Base-by-base conservation (phyloP, 192 early-diverging fungal species). In the Chytriomyces confervae region DNA sequence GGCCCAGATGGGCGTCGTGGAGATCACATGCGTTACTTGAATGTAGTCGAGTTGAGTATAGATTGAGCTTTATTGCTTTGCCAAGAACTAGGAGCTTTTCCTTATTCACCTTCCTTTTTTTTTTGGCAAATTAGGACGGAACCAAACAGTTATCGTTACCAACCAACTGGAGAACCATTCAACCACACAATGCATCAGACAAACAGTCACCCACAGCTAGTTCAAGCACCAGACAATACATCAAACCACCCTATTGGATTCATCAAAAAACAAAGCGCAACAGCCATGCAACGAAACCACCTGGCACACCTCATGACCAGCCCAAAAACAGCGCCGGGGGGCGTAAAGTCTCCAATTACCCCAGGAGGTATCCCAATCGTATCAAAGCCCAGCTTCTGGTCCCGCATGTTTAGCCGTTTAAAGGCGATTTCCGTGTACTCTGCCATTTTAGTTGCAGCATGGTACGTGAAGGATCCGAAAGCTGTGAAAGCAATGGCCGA, bases 221-320 rank as follows among this genome's bases (percentile, higher is more conserved):
- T 36, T 36, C 36, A 36, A 36, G 36, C 36, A 36, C 36, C 36
- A 36, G 36, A 36, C 36, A 36, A 36, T 36, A 36, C 36, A 36
- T 36, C 2, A 36, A 36, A 64, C 62, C 13, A 64, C 24, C 24
- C 62, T 7, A 46, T 46, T 46, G 18, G 24, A 8, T 9, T 68
- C 11, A 68, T 68, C 45, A 68, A 68, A 47, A 68, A 68, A 68
- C 66, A 68, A 68, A 29, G 43, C 13, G 66, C 66, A 11, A 18
- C 13, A 29, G 44, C 47, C 11, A 68, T 68, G 66, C 66, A 68
- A 48, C 66, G 66, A 68, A 68, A 68, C 16, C 66, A 68, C 46
- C 46, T 68, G 24, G 18, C 29, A 16, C 66, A 68, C 13, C 44
- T 68, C 23, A 68, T 68, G 66, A 16, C 66, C 3, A 11, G 20